A percentile compares a stretch with the other conserved stretches of the same genome.
Conservation (phyloP, 2,329 filamentous ascomycete genomes). For the Polychaeton citri region DNA sequence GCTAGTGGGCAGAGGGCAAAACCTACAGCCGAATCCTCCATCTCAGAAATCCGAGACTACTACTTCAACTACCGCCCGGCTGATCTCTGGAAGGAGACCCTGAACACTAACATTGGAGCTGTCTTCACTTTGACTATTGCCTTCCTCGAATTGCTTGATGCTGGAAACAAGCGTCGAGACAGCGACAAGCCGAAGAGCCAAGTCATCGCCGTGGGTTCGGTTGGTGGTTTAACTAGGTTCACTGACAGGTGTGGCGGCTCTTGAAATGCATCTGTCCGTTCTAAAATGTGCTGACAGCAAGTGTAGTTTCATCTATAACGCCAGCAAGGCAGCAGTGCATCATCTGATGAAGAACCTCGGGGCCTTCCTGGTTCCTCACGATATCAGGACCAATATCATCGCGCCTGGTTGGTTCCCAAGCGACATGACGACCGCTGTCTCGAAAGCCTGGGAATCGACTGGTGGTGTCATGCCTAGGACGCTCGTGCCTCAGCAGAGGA, state of each 20-base stretch:
- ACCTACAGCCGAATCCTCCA: conserved; percentile 16
- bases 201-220: conserved; percentile 31
- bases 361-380: conserved; percentile 29
- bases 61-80: conserved; percentile 30
- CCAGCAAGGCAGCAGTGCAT: conserved; percentile 29
- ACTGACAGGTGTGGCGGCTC: conserved; percentile 3
- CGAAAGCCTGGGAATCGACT: conserved; percentile 22
- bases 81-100: conserved; percentile 27
- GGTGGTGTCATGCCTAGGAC: conserved; percentile 16
- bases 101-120: conserved; percentile 32
- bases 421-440: conserved; percentile 29
- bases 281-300: conserved; percentile 24
- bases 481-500: conserved; percentile 17
- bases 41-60: conserved; percentile 20
- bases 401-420: conserved; percentile 31
- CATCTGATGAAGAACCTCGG: conserved; percentile 33
- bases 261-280: conserved; percentile 15
- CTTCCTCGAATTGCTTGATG: conserved; percentile 33
- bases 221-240: conserved; percentile 26
- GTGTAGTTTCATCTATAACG: conserved; percentile 24
- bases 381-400: conserved; percentile 34
- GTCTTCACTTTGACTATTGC: conserved; percentile 31
- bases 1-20: conserved; percentile 26
- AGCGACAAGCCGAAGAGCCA: conserved; percentile 30
- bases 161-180: conserved; percentile 27